Base-by-base conservation (phyloP, 768 basidiomycete species). In the Tricholoma saponaceum region DNA sequence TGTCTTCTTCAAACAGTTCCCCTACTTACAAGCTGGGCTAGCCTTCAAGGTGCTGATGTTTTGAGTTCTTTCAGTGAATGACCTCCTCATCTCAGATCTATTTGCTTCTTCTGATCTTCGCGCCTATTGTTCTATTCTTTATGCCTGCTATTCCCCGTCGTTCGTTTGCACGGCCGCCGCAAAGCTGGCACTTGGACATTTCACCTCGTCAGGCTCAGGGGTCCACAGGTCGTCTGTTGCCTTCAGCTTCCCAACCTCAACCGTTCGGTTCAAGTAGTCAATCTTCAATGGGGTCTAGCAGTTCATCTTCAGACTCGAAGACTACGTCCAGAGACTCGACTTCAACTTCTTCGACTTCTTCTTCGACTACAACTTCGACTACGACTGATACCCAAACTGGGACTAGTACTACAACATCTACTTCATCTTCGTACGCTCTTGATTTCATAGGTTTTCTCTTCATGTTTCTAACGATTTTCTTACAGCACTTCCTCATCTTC, bases 401-500 rank as follows among this genome's bases (percentile, higher is more conserved):
- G 16, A 37, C 54, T 4, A 35, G 41, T n/a, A 49, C 54, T 16
- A 13, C 59, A 7, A 32, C 23, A 13, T 49, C 53, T 13, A 3
- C n/a, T 28, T 28, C 47, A 16, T 28, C 26, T 49, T 30, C 16
- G 47, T 49, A n/a, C 6, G 51, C 18, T 12, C 18, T 28, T 26
- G 16, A 37, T 46, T 56, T 28, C 5, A 22, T 25, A 39, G 4
- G 20, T 32, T 23, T 26, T 10, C 6, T 18, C 14, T 56, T n/a
- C 9, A 16, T 25, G 6, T 18, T 47, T 16, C 25, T 39, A 43
- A 60, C 12, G 2, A 2, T 28, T 25, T 32, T n/a, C 16, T 7
- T 8, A 13, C 50, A 62, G 53, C 30, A 28, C 50, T 9, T 22
- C 57, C 8, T 52, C 57, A 26, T 43, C 55, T 13, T 55, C 57